phyloP scores from a whole-genome alignment of 2,329 filamentous ascomycete species.

The Bipolaris victoriae region DNA sequence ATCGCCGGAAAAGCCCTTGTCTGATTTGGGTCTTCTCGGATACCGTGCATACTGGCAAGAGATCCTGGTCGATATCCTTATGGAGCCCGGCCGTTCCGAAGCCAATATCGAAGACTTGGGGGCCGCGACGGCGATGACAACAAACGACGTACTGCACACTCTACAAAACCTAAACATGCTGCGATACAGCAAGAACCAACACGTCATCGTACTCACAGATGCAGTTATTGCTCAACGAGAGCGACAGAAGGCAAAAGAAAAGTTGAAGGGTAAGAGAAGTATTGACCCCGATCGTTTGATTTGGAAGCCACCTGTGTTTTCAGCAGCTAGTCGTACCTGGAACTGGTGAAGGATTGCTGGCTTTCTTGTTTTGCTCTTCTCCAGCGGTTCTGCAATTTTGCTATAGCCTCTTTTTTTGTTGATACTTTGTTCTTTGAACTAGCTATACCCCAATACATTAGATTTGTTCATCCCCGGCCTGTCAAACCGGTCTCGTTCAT shows the following conservation, averaged over 20 bases:
- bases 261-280: conserved; percentile 73
- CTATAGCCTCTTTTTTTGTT: neutral
- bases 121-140: conserved; percentile 86
- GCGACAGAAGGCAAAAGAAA: conserved; percentile 78
- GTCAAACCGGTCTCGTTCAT: neutral
- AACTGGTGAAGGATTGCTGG: conserved; percentile 69
- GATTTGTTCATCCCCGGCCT: neutral
- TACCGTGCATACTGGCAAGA: conserved; percentile 99
- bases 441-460: conserved; percentile 6
- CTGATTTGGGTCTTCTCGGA: conserved; percentile 88
- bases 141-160: conserved; percentile 93
- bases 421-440: neutral
- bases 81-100: conserved; percentile 66
- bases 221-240: conserved; percentile 73
- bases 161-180: conserved; percentile 94
- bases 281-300: conserved; percentile 82
- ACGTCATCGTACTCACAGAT: conserved; percentile 92
- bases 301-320: conserved; percentile 97
- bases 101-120: conserved; percentile 88
- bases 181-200: conserved; percentile 92
- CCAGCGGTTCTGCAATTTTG: neutral
- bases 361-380: neutral
- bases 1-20: conserved; percentile 94
- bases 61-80: conserved; percentile 85
- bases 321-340: conserved; percentile 88